Conservation (phyloP, 352 stramenopile genomes). For the Phytophthora pistaciae region DNA sequence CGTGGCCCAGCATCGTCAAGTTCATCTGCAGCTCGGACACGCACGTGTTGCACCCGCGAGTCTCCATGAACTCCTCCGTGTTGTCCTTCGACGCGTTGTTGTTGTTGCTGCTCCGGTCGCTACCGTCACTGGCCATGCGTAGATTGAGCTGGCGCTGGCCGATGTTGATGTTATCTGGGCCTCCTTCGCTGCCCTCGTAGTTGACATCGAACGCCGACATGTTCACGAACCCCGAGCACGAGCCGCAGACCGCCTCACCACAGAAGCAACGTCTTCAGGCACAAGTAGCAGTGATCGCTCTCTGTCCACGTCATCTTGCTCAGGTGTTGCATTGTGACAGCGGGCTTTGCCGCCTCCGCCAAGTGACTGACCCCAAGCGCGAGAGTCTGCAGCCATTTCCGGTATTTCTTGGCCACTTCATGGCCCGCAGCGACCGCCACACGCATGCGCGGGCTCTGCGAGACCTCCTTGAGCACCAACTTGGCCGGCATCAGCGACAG, state of each 20-base stretch:
- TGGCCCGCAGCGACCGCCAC: constrained; percentile 33
- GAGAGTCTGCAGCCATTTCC: constrained; percentile 67
- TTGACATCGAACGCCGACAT: constrained; percentile 43
- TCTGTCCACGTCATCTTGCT: constrained; percentile 56
- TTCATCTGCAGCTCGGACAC: constrained; percentile 48
- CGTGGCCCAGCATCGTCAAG: constrained; percentile 23
- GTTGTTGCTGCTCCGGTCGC: constrained; percentile 1
- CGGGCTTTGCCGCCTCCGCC: constrained; percentile 38
- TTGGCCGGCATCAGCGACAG: constrained; percentile 63
- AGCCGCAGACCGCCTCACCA: constrained; percentile 66
- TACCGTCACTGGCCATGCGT: constrained; percentile 18
- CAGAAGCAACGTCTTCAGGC: constrained; percentile 77
- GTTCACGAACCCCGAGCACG: constrained; percentile 70
- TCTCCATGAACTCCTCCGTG: constrained; percentile 42
- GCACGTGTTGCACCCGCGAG: constrained; percentile 46
- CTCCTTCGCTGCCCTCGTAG: constrained; percentile 18
- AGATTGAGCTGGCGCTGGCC: constrained; percentile 21
- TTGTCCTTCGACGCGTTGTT: constrained; percentile 30
- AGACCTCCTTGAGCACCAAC: constrained; percentile 48
- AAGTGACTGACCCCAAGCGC: constrained; percentile 50
- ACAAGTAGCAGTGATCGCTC: constrained; percentile 65
- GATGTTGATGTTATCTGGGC: constrained; percentile 14
- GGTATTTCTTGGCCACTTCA: constrained; percentile 51
- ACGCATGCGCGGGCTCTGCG: constrained; percentile 42
- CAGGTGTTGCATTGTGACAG: constrained; percentile 28